Evolutionary conservation across 139 green algal genomes (phyloP).

Genomic region (Chlorella sorokiniana): DNA sequence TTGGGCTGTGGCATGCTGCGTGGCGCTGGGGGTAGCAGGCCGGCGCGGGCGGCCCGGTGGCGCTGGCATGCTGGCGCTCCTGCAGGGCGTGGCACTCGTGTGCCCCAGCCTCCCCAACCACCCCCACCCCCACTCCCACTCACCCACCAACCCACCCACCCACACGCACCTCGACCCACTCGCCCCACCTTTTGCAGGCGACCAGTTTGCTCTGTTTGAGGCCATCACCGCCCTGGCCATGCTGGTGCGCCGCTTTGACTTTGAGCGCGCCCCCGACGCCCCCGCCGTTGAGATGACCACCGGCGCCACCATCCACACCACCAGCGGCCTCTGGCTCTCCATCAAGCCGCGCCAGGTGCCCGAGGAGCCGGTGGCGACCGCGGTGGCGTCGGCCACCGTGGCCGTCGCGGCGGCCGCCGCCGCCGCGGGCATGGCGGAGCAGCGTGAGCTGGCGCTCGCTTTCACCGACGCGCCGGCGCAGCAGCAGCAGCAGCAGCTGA

Average conservation of each 20-base stretch:
- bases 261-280: conserved; percentile 63
- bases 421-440: not conserved
- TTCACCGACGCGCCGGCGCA: conserved; percentile 9
- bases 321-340: conserved; percentile 68
- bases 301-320: conserved; percentile 90
- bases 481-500: not conserved
- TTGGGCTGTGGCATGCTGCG: no score
- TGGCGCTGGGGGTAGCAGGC: no score
- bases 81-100: no score
- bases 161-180: not conserved
- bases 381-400: not conserved
- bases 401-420: not conserved
- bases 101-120: no score
- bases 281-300: conserved; percentile 79
- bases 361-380: not conserved
- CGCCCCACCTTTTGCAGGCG: conserved; percentile 42
- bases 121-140: not conserved
- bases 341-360: conserved; percentile 28
- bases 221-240: conserved; percentile 80
- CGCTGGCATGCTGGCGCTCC: no score
- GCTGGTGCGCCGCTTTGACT: conserved; percentile 85
- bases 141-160: not conserved
- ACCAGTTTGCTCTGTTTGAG: conserved; percentile 95
- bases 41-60: no score
- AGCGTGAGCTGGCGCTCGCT: conserved; percentile 8